Base-by-base conservation (phyloP, 768 basidiomycete genomes). In the Tephrocybe sp. region DNA sequence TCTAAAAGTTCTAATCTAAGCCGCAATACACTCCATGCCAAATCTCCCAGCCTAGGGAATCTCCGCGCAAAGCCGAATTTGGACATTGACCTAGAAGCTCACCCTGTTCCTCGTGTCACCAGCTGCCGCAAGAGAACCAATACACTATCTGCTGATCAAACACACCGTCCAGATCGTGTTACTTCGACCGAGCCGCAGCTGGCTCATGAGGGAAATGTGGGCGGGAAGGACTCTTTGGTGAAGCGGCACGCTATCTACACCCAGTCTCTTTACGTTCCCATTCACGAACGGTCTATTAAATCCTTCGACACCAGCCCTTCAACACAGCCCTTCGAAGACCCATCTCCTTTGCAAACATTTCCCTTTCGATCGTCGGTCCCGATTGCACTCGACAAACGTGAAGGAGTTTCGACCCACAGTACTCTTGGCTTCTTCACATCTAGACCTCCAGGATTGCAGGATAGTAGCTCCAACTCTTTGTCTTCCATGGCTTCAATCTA, bases 231-330 rank as follows among this genome's bases (percentile, higher is more conserved):
- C 23, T 51, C 55, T 38, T 40, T 55, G 39, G 16, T 49, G 39
- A 71, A 68, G 53, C 66, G 73, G 11, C 72, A 72, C 43, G 73
- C 71, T 4, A 70, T 73, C 9, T 72, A 72, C 52, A 68, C 69
- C 5, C 61, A 65, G 26, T 59, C 69, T 0, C 53, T 65, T 7
- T 61, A 61, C 49, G 56, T 65, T 16, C 65, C 68, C 16, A 48
- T 61, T 32, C 51, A 64, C 23, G 61, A 63, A 26, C 52, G 59
- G 20, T 23, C 39, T 13, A 33, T 40, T 4, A 19, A 26, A 8
- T 14, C 22, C 4, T 10, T 11, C 17, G 5, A 33, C 19, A 32
- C 23, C 8, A 22, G 45, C 4, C 42, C 22, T 10, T 43, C 44
- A 20, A 36, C 14, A 20, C 34, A 26, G 19, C 35, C n/a, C 32